Conservation (phyloP, 768 basidiomycete species). For the Russula emetica region DNA sequence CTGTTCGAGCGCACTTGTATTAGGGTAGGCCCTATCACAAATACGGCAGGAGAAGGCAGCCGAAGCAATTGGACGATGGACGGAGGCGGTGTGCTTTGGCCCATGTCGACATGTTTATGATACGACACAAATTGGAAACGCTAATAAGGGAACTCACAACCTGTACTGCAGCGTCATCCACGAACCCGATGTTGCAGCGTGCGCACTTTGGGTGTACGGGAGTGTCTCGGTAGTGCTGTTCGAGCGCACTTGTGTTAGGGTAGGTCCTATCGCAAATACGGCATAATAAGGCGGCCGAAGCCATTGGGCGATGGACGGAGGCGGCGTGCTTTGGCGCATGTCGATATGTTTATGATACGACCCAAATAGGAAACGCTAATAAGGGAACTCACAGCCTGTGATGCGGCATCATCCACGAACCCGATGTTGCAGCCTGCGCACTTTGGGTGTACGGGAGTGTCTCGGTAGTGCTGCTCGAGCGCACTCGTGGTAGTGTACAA, state of each 20-base stretch:
- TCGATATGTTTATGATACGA: neutral
- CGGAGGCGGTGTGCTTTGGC: no score
- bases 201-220: constrained; percentile 44
- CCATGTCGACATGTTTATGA: no score
- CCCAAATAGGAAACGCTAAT: neutral
- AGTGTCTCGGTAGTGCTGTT: constrained; percentile 46
- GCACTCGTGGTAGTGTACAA: constrained; percentile 23
- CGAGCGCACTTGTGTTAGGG: constrained; percentile 31
- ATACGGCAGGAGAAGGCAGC: neutral
- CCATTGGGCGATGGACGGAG: neutral
- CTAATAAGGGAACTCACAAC: constrained; percentile 38
- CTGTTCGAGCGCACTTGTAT: constrained; percentile 37
- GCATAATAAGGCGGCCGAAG: neutral
- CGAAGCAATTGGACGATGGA: neutral
- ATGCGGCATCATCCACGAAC: constrained; percentile 36
- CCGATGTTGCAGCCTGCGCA: constrained; percentile 43
- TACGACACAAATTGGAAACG: no score
- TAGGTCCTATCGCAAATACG: constrained; percentile 10
- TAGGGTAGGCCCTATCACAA: constrained; percentile 9
- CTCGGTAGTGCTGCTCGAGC: constrained; percentile 46
- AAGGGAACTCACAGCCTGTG: constrained; percentile 36
- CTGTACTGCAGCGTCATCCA: constrained; percentile 35
- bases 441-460: constrained; percentile 44
- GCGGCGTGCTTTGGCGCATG: constrained; percentile 33
- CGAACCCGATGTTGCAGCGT: constrained; percentile 43